Percentiles rank a stretch among this genome's conserved stretches.
phyloP scores from a whole-genome alignment of 768 basidiomycete genomes.

The Trametes cingulata region DNA sequence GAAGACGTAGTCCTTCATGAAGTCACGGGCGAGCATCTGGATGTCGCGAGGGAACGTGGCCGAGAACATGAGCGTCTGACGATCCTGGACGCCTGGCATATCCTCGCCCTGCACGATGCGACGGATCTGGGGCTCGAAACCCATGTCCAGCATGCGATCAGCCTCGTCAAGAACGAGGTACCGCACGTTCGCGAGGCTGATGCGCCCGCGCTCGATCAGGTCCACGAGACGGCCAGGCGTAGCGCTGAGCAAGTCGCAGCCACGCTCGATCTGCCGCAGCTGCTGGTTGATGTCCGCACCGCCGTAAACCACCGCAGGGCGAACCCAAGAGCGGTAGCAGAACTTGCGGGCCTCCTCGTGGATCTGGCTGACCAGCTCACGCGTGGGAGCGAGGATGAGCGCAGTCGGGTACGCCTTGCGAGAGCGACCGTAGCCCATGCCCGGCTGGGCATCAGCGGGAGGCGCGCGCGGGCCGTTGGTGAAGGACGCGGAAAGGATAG shows the following conservation, averaged over 20 bases:
- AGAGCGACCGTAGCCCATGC: conserved; percentile 56
- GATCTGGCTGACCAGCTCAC: conserved; percentile 98
- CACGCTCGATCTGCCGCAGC: conserved; percentile 90
- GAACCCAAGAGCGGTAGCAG: conserved; percentile 98
- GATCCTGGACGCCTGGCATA: conserved; percentile 90
- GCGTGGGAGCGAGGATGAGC: conserved; percentile 96
- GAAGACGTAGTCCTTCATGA: conserved; percentile 99
- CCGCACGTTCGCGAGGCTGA: conserved; percentile 94
- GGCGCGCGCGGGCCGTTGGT: conserved; percentile 73
- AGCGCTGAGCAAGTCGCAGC: conserved; percentile 95
- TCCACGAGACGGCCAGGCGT: conserved; percentile 99
- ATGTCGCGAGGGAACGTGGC: conserved; percentile 99
- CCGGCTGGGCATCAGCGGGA: conserved; percentile 49
- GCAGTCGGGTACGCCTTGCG: conserved; percentile 96
- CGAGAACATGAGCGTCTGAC: conserved; percentile 99
- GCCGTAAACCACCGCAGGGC: conserved; percentile 98
- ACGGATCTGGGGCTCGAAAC: conserved; percentile 99
- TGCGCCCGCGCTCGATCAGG: conserved; percentile 95
- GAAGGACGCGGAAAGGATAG: conserved; percentile 95
- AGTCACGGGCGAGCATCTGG: conserved; percentile 93
- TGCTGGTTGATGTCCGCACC: conserved; percentile 98
- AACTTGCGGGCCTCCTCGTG: conserved; percentile 99
- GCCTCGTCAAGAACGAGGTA: conserved; percentile 99
- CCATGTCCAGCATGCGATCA: conserved; percentile 99
- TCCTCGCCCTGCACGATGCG: conserved; percentile 98